Conservation (phyloP, 768 basidiomycete genomes). For the Nidularia pulvinata region DNA sequence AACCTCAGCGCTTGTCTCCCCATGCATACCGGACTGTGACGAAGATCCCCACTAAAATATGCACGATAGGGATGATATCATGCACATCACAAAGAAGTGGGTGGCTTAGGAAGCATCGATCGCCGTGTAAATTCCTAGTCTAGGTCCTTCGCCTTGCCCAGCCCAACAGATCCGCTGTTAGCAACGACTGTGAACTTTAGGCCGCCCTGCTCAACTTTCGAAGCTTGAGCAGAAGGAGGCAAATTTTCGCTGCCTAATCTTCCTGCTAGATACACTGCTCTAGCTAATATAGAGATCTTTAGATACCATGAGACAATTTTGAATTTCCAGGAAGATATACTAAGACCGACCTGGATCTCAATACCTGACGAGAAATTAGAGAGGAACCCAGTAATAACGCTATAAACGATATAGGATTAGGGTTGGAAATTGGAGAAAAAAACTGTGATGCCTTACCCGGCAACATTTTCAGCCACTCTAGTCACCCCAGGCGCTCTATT, state of each 20-base stretch:
- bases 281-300: conserved; percentile 57
- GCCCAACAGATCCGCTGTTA: conserved; percentile 47
- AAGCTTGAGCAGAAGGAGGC: conserved; percentile 39
- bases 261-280: conserved; percentile 54
- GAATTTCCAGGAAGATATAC: too few species aligned
- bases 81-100: too few species aligned
- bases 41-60: too few species aligned
- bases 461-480: conserved; percentile 37
- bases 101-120: too few species aligned
- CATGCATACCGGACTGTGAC: too few species aligned
- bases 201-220: conserved; percentile 32
- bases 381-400: conserved; percentile 29
- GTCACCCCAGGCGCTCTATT: conserved; percentile 38
- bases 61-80: too few species aligned
- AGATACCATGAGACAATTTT: too few species aligned
- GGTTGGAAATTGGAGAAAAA: too few species aligned
- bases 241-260: conserved; percentile 49
- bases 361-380: conserved; percentile 33
- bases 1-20: too few species aligned
- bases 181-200: conserved; percentile 49
- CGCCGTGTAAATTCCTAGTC: too few species aligned
- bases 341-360: too few species aligned
- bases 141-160: conserved; percentile 26
- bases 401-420: conserved; percentile 10
- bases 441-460: conserved; percentile 29